Percentiles rank a stretch among this genome's conserved stretches.
These are phyloP conservation scores for Emericellopsis cladophorae DNA, from an alignment of 2,329 filamentous ascomycete species.

Conservation along the genomic window DNA sequence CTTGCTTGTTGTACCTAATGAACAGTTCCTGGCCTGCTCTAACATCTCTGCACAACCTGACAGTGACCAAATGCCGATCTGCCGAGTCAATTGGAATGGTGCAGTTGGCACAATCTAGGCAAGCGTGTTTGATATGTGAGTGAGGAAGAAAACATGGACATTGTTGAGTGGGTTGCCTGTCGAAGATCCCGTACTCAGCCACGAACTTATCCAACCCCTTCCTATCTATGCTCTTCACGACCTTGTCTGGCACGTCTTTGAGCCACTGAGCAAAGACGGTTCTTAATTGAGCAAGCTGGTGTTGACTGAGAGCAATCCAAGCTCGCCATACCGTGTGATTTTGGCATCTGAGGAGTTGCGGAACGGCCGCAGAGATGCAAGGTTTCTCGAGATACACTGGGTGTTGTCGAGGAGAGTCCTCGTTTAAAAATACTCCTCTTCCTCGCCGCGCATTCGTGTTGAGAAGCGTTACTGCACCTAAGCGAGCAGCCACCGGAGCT, in stretches of 20 bases:
- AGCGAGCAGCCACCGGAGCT: too few species aligned
- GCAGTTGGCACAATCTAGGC: conserved; percentile 12
- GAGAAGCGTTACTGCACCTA: background rate
- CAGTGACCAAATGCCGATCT: background rate
- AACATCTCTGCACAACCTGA: background rate
- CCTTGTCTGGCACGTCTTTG: background rate
- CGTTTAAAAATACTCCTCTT: conserved; percentile 3
- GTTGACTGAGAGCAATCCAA: too few species aligned
- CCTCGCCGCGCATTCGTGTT: conserved; percentile 3
- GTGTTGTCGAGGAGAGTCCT: conserved; percentile 1
- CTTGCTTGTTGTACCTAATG: background rate
- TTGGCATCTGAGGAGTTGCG: too few species aligned
- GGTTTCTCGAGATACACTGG: too few species aligned
- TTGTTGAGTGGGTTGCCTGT: conserved; percentile 2
- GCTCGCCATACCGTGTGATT: too few species aligned
- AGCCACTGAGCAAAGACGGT: conserved; percentile 3
- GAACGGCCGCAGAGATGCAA: too few species aligned
- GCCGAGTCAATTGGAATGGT: background rate
- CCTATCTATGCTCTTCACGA: too few species aligned
- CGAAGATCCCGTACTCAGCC: conserved; percentile 10
- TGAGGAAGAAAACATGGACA: conserved; percentile 8
- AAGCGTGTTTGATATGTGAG: conserved; percentile 20
- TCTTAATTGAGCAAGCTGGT: too few species aligned
- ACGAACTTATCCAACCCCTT: conserved; percentile 9
- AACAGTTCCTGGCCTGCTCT: background rate